Conservation (phyloP, 441 rosid species). For the Mallotus repandus region DNA sequence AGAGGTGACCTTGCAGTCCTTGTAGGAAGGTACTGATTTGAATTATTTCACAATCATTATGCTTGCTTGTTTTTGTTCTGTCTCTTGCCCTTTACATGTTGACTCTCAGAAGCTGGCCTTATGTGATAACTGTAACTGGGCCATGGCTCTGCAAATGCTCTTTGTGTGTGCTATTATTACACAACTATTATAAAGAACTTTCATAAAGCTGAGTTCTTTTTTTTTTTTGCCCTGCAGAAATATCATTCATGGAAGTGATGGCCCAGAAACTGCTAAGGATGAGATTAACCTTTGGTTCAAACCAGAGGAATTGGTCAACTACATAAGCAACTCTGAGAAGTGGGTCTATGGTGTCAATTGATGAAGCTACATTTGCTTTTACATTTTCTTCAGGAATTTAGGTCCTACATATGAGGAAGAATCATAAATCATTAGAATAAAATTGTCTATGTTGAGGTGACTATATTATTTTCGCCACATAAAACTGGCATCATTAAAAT, state of each 20-base stretch:
- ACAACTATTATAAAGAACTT: no score
- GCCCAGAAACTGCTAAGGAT: slow-evolving; percentile 90
- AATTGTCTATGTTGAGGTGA: slow-evolving; percentile 15
- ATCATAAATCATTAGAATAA: slow-evolving; percentile 38
- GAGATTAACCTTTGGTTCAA: slow-evolving; percentile 93
- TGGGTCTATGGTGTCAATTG: slow-evolving; percentile 85
- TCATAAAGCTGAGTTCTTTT: no score
- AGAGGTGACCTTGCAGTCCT: slow-evolving; percentile 94
- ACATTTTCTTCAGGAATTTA: slow-evolving; percentile 22
- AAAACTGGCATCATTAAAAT: neutral
- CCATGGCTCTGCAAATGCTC: no score
- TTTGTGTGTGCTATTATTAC: no score
- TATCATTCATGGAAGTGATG: slow-evolving; percentile 97
- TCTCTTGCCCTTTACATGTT: neutral
- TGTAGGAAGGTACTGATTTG: slow-evolving; percentile 70
- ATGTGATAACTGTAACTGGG: no score
- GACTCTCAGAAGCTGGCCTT: no score
- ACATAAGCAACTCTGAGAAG: slow-evolving; percentile 78
- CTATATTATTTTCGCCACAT: slow-evolving; percentile 1
- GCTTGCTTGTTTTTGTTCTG: neutral
- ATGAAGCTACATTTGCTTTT: slow-evolving; percentile 12
- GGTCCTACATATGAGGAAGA: slow-evolving; percentile 28
- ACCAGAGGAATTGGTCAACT: slow-evolving; percentile 84
- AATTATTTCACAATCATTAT: neutral
- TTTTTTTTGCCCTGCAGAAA: slow-evolving; percentile 45